Percentiles rank a stretch among this genome's conserved stretches.
Conservation (phyloP, 345 rosid genomes). For the Citropsis articulata region DNA sequence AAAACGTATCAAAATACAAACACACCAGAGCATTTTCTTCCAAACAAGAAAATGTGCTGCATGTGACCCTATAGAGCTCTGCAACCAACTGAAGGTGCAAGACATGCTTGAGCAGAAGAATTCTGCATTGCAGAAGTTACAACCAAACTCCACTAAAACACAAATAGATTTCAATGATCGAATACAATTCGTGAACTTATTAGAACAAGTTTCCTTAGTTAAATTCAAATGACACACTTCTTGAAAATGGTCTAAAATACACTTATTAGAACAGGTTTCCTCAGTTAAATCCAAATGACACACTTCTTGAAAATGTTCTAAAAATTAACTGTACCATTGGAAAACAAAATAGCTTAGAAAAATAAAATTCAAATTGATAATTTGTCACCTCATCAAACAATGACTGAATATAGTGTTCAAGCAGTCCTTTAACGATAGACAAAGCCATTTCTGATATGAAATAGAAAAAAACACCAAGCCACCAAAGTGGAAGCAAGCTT, state of each 20-base stretch:
- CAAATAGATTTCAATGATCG: not conserved
- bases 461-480: not conserved
- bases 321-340: not conserved
- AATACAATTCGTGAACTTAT: slow-evolving; percentile 8
- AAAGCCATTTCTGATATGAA: slow-evolving; percentile 39
- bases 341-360: not conserved
- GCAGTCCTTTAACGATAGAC: slow-evolving; percentile 39
- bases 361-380: slow-evolving; percentile 2
- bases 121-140: not conserved
- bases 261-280: not conserved
- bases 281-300: slow-evolving; percentile 10
- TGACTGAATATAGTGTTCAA: slow-evolving; percentile 40
- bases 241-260: not conserved
- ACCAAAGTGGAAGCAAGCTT: slow-evolving; percentile 9
- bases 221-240: slow-evolving; percentile 9
- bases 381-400: slow-evolving; percentile 42
- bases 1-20: not conserved
- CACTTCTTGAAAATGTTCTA: not conserved
- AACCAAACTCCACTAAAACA: not conserved
- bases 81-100: not conserved
- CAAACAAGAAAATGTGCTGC: not conserved
- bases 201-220: not conserved
- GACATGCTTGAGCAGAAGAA: not conserved
- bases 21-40: not conserved
- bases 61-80: not conserved